phyloP scores from a whole-genome alignment of 352 stramenopile genomes.

The Thalassiosira livingstoniorum region DNA sequence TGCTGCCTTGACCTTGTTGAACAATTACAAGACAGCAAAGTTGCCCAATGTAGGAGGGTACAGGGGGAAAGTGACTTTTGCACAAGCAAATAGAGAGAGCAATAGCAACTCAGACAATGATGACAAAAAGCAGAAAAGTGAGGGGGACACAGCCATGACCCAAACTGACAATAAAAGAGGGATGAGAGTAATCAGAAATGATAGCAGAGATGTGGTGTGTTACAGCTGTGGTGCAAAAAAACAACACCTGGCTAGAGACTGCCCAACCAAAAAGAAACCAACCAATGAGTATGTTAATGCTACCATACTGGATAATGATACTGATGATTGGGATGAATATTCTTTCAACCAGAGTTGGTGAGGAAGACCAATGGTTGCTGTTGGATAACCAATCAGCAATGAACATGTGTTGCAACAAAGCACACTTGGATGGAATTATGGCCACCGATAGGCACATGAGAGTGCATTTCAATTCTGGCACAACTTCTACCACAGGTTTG shows the following conservation, averaged over 20 bases:
- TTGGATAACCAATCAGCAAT: not conserved
- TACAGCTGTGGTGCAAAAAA: not conserved
- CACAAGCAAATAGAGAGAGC: no score
- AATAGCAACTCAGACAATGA: no score
- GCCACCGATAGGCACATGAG: not conserved
- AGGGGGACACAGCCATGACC: no score
- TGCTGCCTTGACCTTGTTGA: no score
- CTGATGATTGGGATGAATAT: not conserved
- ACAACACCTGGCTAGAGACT: not conserved
- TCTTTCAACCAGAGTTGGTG: not conserved
- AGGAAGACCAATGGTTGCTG: not conserved
- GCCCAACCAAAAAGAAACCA: not conserved
- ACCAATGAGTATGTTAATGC: not conserved
- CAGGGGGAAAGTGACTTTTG: no score
- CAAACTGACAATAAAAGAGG: no score
- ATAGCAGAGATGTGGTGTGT: not conserved
- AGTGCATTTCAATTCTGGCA: not conserved
- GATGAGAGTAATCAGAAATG: no score
- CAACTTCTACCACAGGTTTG: not conserved
- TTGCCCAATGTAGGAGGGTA: no score
- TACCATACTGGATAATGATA: not conserved
- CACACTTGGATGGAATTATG: not conserved
- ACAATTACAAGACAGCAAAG: no score
- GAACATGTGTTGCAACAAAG: not conserved
- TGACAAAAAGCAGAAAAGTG: no score